phyloP scores from a whole-genome alignment of 345 rosid species.

The Lepidium aucheri region DNA sequence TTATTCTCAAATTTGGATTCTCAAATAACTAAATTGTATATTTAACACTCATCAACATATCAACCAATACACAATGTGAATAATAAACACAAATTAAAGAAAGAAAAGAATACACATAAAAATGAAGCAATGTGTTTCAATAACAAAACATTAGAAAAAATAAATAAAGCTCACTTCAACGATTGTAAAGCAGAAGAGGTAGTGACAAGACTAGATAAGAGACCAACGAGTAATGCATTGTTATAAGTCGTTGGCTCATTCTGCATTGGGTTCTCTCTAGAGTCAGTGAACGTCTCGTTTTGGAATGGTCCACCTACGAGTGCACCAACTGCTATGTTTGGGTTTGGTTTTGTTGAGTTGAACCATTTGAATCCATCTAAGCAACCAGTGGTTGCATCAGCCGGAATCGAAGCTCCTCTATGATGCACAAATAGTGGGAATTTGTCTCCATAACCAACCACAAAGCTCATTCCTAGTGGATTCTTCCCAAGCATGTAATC shows the following conservation, averaged over 20 bases:
- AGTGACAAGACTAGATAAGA: constrained; percentile 83
- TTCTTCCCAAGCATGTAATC: constrained; percentile 87
- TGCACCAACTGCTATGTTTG: constrained; percentile 81
- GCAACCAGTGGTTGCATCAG: constrained; percentile 63
- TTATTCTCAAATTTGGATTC: background rate
- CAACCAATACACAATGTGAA: constrained; percentile 16
- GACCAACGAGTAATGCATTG: constrained; percentile 79
- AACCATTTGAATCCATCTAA: constrained; percentile 74
- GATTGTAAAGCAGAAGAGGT: constrained; percentile 73
- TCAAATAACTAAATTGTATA: background rate
- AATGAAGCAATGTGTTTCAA: constrained; percentile 8
- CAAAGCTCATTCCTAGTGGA: constrained; percentile 71
- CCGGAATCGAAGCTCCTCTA: constrained; percentile 94
- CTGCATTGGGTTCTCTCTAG: constrained; percentile 73
- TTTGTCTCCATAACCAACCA: constrained; percentile 87
- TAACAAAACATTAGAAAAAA: background rate
- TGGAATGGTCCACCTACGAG: constrained; percentile 91
- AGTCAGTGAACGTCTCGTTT: constrained; percentile 67
- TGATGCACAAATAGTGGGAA: constrained; percentile 84
- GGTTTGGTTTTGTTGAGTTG: constrained; percentile 55
- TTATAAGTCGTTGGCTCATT: constrained; percentile 87
- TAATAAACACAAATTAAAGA: background rate
- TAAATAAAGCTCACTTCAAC: constrained; percentile 26
- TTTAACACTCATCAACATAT: constrained; percentile 10
- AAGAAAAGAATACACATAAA: background rate